These are phyloP conservation scores for Backusella circina DNA, from an alignment of 192 early-diverging fungal species.

Conservation along the genomic window DNA sequence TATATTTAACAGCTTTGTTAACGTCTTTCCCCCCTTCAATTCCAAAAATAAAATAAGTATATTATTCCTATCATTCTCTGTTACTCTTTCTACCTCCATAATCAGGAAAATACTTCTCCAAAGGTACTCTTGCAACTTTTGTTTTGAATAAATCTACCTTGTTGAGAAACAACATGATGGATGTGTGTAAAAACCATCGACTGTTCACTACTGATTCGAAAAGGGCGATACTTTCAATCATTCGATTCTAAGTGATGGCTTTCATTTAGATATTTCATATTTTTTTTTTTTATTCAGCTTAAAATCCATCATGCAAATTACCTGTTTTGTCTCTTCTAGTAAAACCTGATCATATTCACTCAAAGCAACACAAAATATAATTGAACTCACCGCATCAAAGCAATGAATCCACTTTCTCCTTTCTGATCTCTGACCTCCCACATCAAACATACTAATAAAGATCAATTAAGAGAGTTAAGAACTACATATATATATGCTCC, in stretches of 20 bases:
- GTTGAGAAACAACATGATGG: slow-evolving; percentile 93
- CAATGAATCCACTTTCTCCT: slow-evolving; percentile 87
- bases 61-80: not conserved
- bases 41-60: not conserved
- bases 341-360: slow-evolving; percentile 93
- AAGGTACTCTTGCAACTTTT: slow-evolving; percentile 74
- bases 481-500: too few species aligned
- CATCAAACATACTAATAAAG: slow-evolving; percentile 73
- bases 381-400: slow-evolving; percentile 84
- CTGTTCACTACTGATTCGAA: slow-evolving; percentile 93
- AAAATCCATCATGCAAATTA: slow-evolving; percentile 17
- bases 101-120: slow-evolving; percentile 86
- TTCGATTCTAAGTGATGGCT: slow-evolving; percentile 68
- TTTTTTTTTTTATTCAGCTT: not conserved
- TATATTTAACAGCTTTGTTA: slow-evolving; percentile 82
- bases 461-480: not conserved
- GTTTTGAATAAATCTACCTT: slow-evolving; percentile 87
- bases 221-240: slow-evolving; percentile 85
- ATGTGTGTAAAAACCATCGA: slow-evolving; percentile 88
- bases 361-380: slow-evolving; percentile 91
- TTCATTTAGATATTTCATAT: not conserved
- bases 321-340: slow-evolving; percentile 76
- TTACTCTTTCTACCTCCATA: slow-evolving; percentile 49
- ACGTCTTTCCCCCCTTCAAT: slow-evolving; percentile 62
- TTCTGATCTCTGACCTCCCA: slow-evolving; percentile 82